Conservation (phyloP, 2,329 filamentous ascomycete species). For the Pseudomassariella vexata region DNA sequence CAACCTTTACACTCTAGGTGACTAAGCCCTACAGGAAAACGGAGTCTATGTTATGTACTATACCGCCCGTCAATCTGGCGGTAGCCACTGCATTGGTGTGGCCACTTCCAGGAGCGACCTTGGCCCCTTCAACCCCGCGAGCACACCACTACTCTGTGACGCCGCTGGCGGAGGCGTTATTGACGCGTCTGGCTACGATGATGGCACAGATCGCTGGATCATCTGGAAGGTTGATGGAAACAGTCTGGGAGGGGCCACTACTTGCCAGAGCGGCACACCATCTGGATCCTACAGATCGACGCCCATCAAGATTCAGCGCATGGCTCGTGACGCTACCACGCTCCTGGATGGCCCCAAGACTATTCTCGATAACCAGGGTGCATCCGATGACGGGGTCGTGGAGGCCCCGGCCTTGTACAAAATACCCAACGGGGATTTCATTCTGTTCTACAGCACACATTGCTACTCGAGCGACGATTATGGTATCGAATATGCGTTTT, state of each 20-base stretch:
- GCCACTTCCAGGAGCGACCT: slow-evolving; percentile 19
- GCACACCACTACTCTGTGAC: slow-evolving; percentile 21
- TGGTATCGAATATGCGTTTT: slow-evolving; percentile 25
- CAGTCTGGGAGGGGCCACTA: slow-evolving; percentile 22
- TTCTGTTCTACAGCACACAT: slow-evolving; percentile 25
- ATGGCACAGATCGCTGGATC: slow-evolving; percentile 23
- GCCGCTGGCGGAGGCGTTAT: slow-evolving; percentile 21
- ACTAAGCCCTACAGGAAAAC: slow-evolving; percentile 15
- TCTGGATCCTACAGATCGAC: slow-evolving; percentile 19
- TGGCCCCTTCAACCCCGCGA: slow-evolving; percentile 19
- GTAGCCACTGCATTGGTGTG: slow-evolving; percentile 22
- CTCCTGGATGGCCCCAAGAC: slow-evolving; percentile 15
- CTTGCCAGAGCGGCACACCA: slow-evolving; percentile 18
- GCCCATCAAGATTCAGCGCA: slow-evolving; percentile 22
- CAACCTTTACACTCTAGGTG: background rate
- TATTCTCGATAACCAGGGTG: slow-evolving; percentile 23
- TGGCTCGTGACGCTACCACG: slow-evolving; percentile 22
- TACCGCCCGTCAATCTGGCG: slow-evolving; percentile 18
- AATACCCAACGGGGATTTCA: slow-evolving; percentile 17
- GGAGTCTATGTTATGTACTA: slow-evolving; percentile 26
- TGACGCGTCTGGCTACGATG: slow-evolving; percentile 23
- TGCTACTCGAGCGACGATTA: slow-evolving; percentile 26
- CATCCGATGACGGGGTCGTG: slow-evolving; percentile 21
- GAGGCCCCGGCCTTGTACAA: slow-evolving; percentile 23
- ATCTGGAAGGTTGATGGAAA: slow-evolving; percentile 26